Conservation (phyloP, 177 flowering plant species). For the Vitis hybrid region DNA sequence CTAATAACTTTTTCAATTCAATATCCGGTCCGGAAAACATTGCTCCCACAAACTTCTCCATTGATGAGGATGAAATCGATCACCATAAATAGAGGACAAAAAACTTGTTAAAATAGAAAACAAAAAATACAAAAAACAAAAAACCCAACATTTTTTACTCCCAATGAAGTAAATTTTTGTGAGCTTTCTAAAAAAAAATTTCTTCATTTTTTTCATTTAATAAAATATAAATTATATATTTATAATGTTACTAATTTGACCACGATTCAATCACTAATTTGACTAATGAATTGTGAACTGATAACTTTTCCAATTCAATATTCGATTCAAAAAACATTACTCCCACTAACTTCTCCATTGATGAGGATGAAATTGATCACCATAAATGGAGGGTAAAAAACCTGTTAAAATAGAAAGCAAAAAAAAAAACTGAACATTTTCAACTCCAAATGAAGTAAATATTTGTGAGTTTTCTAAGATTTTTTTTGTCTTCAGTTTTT, state of each 20-base stretch:
- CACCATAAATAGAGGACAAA: too few relatives aligned
- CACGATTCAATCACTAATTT: too few relatives aligned
- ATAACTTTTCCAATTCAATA: too few relatives aligned
- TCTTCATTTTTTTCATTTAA: too few relatives aligned
- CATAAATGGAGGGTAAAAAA: constrained; percentile 84
- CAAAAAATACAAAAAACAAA: background rate
- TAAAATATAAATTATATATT: too few relatives aligned
- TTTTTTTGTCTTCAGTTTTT: too few relatives aligned
- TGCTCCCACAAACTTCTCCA: too few relatives aligned
- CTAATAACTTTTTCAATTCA: too few relatives aligned
- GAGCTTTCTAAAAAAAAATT: too few relatives aligned
- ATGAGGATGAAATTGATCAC: constrained; percentile 85
- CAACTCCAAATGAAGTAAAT: background rate
- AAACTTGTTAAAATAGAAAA: too few relatives aligned
- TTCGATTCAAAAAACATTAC: rapidly evolving
- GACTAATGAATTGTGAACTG: rapidly evolving
- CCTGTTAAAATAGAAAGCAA: constrained; percentile 31
- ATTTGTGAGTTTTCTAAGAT: background rate
- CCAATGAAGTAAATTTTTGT: background rate
- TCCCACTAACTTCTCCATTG: constrained; percentile 82
- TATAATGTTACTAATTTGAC: rapidly evolving
- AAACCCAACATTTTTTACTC: background rate
- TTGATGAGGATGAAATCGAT: too few relatives aligned
- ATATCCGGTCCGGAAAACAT: too few relatives aligned
- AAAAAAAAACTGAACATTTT: background rate